A percentile compares a stretch with the other conserved stretches of the same genome.
Evolutionary conservation across 1,284 basidiomycete species (phyloP).

Genomic region (Neonothopanus nambi): DNA sequence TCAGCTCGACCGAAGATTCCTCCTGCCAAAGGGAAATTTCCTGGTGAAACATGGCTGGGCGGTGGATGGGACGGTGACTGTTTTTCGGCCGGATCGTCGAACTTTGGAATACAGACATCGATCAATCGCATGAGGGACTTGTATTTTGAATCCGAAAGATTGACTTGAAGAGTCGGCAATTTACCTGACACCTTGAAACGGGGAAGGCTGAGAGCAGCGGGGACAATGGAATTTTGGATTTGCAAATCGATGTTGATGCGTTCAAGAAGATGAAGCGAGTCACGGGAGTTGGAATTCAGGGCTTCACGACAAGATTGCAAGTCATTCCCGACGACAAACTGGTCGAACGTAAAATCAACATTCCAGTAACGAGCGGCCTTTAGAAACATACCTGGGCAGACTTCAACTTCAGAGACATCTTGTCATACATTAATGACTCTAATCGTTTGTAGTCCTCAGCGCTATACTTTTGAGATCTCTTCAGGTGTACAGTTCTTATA

Average conservation of each 20-base stretch:
- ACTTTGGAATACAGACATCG: conserved; percentile 88
- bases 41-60: conserved; percentile 25
- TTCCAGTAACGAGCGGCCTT: not conserved
- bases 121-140: conserved; percentile 92
- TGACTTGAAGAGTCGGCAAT: conserved; percentile 87
- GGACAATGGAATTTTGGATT: conserved; percentile 93
- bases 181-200: conserved; percentile 93
- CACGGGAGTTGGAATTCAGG: conserved; percentile 55
- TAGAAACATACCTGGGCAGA: conserved; percentile 75
- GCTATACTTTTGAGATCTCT: conserved; percentile 85
- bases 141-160: conserved; percentile 96
- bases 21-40: conserved; percentile 49
- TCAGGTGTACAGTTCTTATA: conserved; percentile 80
- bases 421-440: conserved; percentile 97
- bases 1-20: conserved; percentile 50
- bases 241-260: conserved; percentile 90
- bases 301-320: conserved; percentile 82
- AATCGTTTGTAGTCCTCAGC: conserved; percentile 89
- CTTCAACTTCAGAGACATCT: conserved; percentile 82
- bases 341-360: conserved; percentile 12
- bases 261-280: conserved; percentile 88
- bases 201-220: conserved; percentile 82
- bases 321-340: conserved; percentile 92
- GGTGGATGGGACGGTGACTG: conserved; percentile 17
- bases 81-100: conserved; percentile 55